phyloP scores from a whole-genome alignment of 805 yeast genomes.

The Kuraishia hungarica region DNA sequence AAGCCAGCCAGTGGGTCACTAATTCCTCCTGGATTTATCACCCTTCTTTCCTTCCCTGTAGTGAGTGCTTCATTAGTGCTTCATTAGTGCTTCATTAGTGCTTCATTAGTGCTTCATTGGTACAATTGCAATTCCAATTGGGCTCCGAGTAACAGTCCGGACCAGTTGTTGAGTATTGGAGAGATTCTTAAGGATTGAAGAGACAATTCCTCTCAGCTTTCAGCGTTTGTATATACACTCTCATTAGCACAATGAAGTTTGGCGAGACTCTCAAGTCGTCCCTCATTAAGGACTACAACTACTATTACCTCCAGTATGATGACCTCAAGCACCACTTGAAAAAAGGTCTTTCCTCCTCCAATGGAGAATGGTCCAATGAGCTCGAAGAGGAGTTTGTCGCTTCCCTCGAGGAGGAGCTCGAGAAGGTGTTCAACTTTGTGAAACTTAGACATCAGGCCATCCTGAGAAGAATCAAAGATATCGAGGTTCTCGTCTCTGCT shows the following conservation, averaged over 20 bases:
- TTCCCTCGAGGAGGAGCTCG: conserved; percentile 72
- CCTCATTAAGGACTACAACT: conserved; percentile 81
- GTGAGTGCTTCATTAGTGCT: too few species aligned
- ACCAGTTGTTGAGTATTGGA: too few species aligned
- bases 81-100: too few species aligned
- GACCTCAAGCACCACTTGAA: conserved; percentile 79
- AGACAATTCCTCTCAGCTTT: too few species aligned
- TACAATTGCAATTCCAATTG: too few species aligned
- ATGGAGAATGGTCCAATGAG: conserved; percentile 60
- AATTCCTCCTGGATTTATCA: too few species aligned
- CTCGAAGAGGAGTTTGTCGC: conserved; percentile 78
- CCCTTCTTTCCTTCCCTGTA: too few species aligned
- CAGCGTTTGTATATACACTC: not conserved
- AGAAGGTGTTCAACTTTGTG: conserved; percentile 88
- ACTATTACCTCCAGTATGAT: conserved; percentile 88
- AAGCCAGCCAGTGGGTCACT: too few species aligned
- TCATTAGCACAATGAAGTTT: conserved; percentile 60
- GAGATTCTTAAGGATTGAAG: too few species aligned
- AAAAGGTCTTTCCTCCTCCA: conserved; percentile 47
- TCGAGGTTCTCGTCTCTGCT: conserved; percentile 61
- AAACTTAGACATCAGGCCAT: conserved; percentile 84
- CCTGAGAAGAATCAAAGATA: conserved; percentile 73
- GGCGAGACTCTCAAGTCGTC: conserved; percentile 90
- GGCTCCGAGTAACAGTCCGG: too few species aligned
- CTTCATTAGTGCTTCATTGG: too few species aligned